Conservation (phyloP, 2,329 filamentous ascomycete species). For the Microsporum ferrugineum region DNA sequence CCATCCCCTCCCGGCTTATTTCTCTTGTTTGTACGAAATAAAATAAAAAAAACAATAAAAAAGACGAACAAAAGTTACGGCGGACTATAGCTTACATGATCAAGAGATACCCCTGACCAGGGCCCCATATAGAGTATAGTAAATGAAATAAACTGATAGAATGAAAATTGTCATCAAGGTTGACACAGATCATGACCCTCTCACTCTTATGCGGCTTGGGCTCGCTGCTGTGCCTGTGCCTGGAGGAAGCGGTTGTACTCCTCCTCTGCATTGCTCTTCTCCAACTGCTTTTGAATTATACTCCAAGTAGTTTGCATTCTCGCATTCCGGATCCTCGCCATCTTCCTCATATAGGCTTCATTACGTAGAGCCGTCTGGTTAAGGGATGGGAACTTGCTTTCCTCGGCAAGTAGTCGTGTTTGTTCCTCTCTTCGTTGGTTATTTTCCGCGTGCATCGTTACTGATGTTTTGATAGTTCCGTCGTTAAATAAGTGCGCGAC, state of each 20-base stretch:
- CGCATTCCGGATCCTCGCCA: neutral
- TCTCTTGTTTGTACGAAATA: no score
- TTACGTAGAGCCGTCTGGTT: neutral
- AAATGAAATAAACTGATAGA: no score
- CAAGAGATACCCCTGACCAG: no score
- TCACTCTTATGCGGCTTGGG: neutral
- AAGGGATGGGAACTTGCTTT: neutral
- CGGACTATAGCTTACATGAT: no score
- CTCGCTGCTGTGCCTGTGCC: neutral
- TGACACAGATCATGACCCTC: no score
- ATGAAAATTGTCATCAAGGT: no score
- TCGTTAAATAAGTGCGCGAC: slow-evolving; percentile 5
- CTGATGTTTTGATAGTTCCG: slow-evolving; percentile 1
- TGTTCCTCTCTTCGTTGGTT: neutral
- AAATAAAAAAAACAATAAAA: no score
- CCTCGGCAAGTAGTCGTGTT: neutral
- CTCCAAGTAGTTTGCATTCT: neutral
- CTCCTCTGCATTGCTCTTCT: neutral
- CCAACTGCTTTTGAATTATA: neutral
- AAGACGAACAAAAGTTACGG: no score
- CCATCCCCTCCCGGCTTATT: no score
- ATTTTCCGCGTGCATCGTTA: neutral
- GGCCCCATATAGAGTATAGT: no score
- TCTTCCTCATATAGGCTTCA: neutral
- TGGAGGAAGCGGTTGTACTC: neutral